These are phyloP conservation scores for Rhizopogon sp. DNA, from an alignment of 768 basidiomycete genomes.

Conservation along the genomic window DNA sequence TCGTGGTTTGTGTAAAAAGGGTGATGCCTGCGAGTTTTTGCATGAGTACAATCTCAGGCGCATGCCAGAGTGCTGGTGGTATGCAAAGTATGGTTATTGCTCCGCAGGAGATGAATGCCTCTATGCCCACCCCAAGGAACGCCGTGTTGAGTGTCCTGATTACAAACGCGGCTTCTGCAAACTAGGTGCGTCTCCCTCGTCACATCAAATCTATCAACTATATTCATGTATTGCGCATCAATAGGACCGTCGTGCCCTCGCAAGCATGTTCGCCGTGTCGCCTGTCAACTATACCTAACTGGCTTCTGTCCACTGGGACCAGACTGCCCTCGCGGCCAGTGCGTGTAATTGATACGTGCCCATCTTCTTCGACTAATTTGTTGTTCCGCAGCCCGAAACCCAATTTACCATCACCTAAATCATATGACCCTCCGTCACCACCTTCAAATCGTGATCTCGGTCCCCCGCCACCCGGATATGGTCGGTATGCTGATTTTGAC, in stretches of 20 bases:
- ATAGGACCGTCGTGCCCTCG: slow-evolving; percentile 83
- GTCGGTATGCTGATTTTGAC: slow-evolving; percentile 77
- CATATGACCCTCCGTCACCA: slow-evolving; percentile 73
- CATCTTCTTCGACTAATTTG: slow-evolving; percentile 6
- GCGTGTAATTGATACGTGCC: slow-evolving; percentile 29
- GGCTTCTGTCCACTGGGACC: slow-evolving; percentile 91
- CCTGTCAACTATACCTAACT: slow-evolving; percentile 86
- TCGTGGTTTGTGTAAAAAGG: slow-evolving; percentile 96
- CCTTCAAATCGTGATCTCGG: slow-evolving; percentile 77
- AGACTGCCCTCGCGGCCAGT: slow-evolving; percentile 89
- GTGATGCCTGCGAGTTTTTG: slow-evolving; percentile 95
- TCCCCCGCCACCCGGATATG: slow-evolving; percentile 89
- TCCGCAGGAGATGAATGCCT: slow-evolving; percentile 96
- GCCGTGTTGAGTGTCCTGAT: slow-evolving; percentile 90
- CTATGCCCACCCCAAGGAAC: slow-evolving; percentile 92
- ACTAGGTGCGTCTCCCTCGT: slow-evolving; percentile 55
- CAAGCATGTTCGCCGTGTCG: slow-evolving; percentile 88
- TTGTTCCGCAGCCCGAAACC: slow-evolving; percentile 64
- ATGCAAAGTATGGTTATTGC: slow-evolving; percentile 95
- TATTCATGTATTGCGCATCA: slow-evolving; percentile 6
- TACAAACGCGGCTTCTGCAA: slow-evolving; percentile 96
- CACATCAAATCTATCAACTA: slow-evolving; percentile 3
- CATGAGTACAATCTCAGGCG: slow-evolving; percentile 97
- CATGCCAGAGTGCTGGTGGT: slow-evolving; percentile 99
- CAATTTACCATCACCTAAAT: slow-evolving; percentile 58